Evolutionary conservation across 208 protist genomes (phyloP).

Genomic region (Wallacemonas sp.): DNA sequence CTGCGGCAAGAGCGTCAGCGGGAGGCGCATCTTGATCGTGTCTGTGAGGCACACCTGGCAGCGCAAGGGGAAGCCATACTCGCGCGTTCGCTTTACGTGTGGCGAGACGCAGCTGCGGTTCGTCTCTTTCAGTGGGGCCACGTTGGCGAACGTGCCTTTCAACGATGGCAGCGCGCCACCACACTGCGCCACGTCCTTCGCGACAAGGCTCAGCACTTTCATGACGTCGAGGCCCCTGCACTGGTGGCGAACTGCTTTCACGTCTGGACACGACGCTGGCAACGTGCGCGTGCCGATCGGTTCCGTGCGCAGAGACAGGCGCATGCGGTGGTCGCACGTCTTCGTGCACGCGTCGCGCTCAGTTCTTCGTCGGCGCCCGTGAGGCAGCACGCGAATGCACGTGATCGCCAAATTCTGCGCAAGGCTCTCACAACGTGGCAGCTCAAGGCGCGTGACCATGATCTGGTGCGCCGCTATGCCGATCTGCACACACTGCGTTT

Average conservation of each 20-base stretch:
- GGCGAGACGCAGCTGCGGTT: constrained; percentile 19
- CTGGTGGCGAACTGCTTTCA: constrained; percentile 16
- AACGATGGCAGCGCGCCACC: neutral
- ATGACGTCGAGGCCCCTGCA: neutral
- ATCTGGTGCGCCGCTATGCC: neutral
- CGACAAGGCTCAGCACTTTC: neutral
- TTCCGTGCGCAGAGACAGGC: too few species aligned
- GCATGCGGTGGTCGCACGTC: neutral
- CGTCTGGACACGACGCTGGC: constrained; percentile 8
- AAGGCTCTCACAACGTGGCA: too few species aligned
- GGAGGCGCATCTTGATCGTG: constrained; percentile 17
- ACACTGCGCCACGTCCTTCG: neutral
- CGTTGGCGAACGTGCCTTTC: constrained; percentile 17
- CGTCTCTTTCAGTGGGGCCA: constrained; percentile 18
- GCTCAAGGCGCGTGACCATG: neutral
- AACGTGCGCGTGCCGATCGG: constrained; percentile 1
- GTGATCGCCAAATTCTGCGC: too few species aligned
- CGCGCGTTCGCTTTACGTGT: neutral
- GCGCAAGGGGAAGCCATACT: neutral
- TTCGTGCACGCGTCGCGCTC: neutral
- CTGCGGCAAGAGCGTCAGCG: constrained; percentile 1
- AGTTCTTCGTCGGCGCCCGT: neutral
- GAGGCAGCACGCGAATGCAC: too few species aligned
- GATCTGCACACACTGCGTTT: neutral
- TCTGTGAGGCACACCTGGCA: constrained; percentile 28